Percentiles rank a stretch among this genome's conserved stretches.
phyloP scores from a whole-genome alignment of 2,329 filamentous ascomycete genomes.

The Cadophora sp. region DNA sequence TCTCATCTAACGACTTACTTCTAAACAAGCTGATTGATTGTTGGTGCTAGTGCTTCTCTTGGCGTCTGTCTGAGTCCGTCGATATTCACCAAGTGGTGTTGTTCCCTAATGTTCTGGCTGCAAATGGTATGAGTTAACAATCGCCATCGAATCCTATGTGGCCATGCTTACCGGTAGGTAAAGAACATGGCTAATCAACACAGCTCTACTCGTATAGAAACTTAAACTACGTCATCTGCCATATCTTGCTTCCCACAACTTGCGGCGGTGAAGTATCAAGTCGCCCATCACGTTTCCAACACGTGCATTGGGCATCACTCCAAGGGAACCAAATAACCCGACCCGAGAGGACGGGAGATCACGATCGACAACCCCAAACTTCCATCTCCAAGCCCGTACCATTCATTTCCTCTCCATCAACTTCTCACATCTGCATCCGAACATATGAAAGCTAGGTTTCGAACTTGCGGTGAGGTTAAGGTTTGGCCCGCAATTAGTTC shows the following conservation, averaged over 20 bases:
- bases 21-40: too few species aligned
- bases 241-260: background rate
- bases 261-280: background rate
- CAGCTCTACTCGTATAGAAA: too few species aligned
- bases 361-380: slow-evolving; percentile 11
- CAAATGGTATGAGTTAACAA: too few species aligned
- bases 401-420: background rate
- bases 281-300: background rate
- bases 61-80: too few species aligned
- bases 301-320: background rate
- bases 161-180: too few species aligned
- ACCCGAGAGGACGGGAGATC: background rate
- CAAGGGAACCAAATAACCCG: background rate
- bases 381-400: background rate
- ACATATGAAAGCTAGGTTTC: slow-evolving; percentile 7
- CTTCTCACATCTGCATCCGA: slow-evolving; percentile 11
- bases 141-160: too few species aligned
- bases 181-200: too few species aligned
- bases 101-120: too few species aligned
- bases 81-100: too few species aligned
- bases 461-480: slow-evolving; percentile 27
- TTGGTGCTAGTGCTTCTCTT: too few species aligned
- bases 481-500: slow-evolving; percentile 23
- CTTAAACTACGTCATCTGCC: background rate
- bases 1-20: too few species aligned